A percentile compares a stretch with the other conserved stretches of the same genome.
These are phyloP conservation scores for Eucalyptus regnans DNA, from an alignment of 345 rosid genomes.

Conservation along the genomic window DNA sequence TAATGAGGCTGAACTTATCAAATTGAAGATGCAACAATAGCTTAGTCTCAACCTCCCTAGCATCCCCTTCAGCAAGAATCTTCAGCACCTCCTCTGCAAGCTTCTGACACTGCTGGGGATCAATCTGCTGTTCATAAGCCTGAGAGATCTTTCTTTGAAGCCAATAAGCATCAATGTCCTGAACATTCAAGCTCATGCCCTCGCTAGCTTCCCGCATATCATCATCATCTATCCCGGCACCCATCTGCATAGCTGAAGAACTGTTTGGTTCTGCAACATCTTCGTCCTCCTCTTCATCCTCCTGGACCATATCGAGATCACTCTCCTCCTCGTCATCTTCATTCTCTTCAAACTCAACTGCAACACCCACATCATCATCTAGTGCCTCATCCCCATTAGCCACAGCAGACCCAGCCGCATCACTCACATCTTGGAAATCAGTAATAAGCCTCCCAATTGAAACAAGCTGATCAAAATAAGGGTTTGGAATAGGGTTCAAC, in stretches of 20 bases:
- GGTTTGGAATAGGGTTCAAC: constrained; percentile 31
- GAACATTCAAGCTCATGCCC: constrained; percentile 67
- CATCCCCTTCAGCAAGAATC: constrained; percentile 80
- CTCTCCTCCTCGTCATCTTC: constrained; percentile 91
- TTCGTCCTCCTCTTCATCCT: constrained; percentile 81
- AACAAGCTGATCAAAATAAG: constrained; percentile 66
- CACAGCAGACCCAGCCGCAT: constrained; percentile 18
- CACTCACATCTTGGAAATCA: constrained; percentile 65
- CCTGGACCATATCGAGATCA: constrained; percentile 77
- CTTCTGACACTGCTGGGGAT: constrained; percentile 78
- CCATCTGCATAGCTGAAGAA: constrained; percentile 82
- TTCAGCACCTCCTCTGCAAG: constrained; percentile 91
- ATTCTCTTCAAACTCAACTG: constrained; percentile 85
- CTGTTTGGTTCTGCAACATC: constrained; percentile 40
- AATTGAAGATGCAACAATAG: constrained; percentile 46
- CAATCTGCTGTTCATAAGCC: constrained; percentile 81
- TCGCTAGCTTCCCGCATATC: constrained; percentile 52
- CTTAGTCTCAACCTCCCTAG: constrained; percentile 70
- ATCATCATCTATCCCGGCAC: constrained; percentile 63
- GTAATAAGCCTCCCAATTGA: constrained; percentile 67
- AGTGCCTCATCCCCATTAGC: constrained; percentile 65
- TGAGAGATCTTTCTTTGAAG: constrained; percentile 91
- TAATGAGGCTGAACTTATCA: constrained; percentile 71
- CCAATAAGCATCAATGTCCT: constrained; percentile 97
- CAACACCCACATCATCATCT: constrained; percentile 84